A percentile compares a stretch with the other conserved stretches of the same genome.
These are phyloP conservation scores for Lathyrus tuberosus DNA, from an alignment of 306 rosid genomes.

Conservation along the genomic window DNA sequence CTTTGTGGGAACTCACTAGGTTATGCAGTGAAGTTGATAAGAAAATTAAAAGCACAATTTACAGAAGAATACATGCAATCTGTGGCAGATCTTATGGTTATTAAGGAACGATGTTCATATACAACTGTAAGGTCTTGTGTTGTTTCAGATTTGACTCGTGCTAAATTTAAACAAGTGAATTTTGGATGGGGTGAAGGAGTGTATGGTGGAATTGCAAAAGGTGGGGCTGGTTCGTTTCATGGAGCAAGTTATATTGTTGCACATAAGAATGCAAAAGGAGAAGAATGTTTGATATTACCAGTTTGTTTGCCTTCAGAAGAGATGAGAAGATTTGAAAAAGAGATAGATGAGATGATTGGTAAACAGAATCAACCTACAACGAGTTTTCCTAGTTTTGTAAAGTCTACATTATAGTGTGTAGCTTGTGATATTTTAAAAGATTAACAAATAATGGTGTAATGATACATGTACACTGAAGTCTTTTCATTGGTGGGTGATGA, in stretches of 20 bases:
- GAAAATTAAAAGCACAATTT: conserved; percentile 34
- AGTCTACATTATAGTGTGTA: background rate
- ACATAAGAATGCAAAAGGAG: conserved; percentile 27
- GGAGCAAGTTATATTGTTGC: conserved; percentile 9
- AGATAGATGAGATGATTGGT: conserved; percentile 32
- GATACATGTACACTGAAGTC: too few relatives aligned
- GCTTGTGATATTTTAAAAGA: too few relatives aligned
- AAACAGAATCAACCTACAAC: background rate
- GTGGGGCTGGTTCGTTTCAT: background rate
- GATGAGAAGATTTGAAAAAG: conserved; percentile 50
- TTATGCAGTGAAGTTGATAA: conserved; percentile 32
- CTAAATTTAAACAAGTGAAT: conserved; percentile 13
- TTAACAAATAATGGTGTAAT: too few relatives aligned
- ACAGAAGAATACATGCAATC: conserved; percentile 53
- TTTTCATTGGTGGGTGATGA: too few relatives aligned
- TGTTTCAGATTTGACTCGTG: conserved; percentile 40
- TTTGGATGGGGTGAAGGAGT: conserved; percentile 62
- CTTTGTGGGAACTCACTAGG: background rate
- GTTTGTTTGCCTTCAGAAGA: conserved; percentile 43
- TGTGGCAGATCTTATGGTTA: conserved; percentile 44
- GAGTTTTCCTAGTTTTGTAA: background rate
- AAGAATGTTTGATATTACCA: conserved; percentile 46
- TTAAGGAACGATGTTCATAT: conserved; percentile 29
- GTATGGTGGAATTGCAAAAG: conserved; percentile 40
- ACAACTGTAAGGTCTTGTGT: background rate